These are phyloP conservation scores for Hirschfeldia incana DNA, from an alignment of 345 rosid genomes.

Conservation along the genomic window DNA sequence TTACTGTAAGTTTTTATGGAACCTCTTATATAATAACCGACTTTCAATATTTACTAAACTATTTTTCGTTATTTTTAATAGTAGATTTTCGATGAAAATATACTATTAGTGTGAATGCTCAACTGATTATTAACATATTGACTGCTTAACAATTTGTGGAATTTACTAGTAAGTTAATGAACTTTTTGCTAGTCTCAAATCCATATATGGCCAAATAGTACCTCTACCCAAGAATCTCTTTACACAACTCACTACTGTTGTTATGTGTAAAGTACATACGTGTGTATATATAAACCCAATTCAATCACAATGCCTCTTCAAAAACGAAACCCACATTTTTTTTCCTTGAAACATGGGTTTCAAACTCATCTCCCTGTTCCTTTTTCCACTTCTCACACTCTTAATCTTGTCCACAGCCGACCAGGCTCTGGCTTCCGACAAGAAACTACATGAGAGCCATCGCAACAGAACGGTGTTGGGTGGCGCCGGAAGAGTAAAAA, in stretches of 20 bases:
- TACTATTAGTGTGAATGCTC: neutral
- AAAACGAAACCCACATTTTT: neutral
- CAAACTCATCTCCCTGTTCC: conserved; percentile 23
- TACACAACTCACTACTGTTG: conserved; percentile 14
- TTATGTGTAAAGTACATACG: conserved; percentile 1
- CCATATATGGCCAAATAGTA: conserved; percentile 11
- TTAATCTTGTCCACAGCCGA: conserved; percentile 14
- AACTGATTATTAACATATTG: neutral
- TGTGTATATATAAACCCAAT: conserved; percentile 25
- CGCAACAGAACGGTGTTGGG: conserved; percentile 1
- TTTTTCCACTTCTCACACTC: conserved; percentile 30
- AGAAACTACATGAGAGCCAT: conserved; percentile 15
- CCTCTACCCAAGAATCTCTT: conserved; percentile 26
- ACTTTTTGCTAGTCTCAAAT: neutral
- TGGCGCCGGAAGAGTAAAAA: conserved; percentile 41
- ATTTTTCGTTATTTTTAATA: too few relatives aligned
- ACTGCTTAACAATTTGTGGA: neutral
- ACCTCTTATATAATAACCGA: neutral
- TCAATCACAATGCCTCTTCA: conserved; percentile 13
- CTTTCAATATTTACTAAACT: neutral
- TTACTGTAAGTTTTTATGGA: neutral
- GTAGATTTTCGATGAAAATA: too few relatives aligned
- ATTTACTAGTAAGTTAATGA: neutral
- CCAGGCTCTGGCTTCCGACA: conserved; percentile 17
- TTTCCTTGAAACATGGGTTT: conserved; percentile 38